Evolutionary conservation across 768 basidiomycete species (phyloP).

Genomic region (Filobasidium wieringae): DNA sequence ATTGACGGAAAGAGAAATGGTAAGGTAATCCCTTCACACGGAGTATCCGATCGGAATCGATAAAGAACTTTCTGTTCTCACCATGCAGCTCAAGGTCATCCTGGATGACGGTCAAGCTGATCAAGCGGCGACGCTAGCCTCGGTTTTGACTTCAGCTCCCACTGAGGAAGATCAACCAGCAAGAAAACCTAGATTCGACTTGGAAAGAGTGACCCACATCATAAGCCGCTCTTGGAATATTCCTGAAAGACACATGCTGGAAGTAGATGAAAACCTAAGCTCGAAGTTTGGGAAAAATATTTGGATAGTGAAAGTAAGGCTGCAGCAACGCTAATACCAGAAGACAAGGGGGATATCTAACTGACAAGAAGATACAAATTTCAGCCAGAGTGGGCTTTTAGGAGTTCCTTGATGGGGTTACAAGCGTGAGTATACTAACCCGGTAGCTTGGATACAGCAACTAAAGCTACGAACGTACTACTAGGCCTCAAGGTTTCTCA

Average conservation of each 20-base stretch:
- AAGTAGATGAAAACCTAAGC: not conserved
- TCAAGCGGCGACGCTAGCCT: too few relatives aligned
- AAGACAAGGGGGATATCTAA: too few relatives aligned
- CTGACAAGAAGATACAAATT: too few relatives aligned
- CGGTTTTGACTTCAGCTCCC: too few relatives aligned
- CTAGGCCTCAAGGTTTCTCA: conserved; percentile 46
- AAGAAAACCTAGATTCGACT: conserved; percentile 8
- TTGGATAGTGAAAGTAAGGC: conserved; percentile 3
- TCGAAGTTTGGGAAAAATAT: not conserved
- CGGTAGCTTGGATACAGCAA: not conserved
- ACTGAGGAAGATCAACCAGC: too few relatives aligned
- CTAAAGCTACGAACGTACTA: not conserved
- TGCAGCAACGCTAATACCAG: too few relatives aligned
- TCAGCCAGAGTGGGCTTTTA: conserved; percentile 1
- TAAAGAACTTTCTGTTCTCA: too few relatives aligned
- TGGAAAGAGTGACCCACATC: conserved; percentile 8
- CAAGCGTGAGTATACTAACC: conserved; percentile 4
- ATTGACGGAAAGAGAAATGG: not conserved
- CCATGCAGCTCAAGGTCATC: too few relatives aligned
- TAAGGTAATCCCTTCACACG: too few relatives aligned
- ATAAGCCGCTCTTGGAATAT: conserved; percentile 9
- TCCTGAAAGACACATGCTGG: not conserved
- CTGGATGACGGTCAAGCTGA: too few relatives aligned
- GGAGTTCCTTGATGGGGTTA: not conserved
- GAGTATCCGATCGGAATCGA: too few relatives aligned